Evolutionary conservation across 192 early-diverging fungal genomes (phyloP), one percentile per base, ranked within the genome.

Genomic region (Spinellus fusiger): DNA sequence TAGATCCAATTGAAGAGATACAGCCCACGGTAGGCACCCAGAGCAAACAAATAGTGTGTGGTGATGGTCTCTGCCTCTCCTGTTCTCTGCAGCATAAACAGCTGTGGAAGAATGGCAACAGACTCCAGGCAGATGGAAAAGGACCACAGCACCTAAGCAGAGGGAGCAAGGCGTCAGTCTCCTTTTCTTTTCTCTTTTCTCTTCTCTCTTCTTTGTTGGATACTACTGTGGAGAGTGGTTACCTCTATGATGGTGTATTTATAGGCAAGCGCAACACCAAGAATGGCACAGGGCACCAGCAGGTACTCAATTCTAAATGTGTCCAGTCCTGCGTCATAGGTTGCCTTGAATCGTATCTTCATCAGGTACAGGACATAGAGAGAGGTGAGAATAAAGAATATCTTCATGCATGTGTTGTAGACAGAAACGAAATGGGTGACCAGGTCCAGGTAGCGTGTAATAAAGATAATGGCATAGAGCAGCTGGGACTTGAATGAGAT

Each of bases 21-120:
- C 57, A 93, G 73, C 0, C 83, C 89, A 18, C 93, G 87, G 71
- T 95, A 96, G 9, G 85, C 91, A 8, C 97, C 97, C 46, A 99
- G 69, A 3, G 95, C 93, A 82, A 99, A 99, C 44, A 99, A 75
- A 72, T 99, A 99, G 74, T 99, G 97, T 10, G 94, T 92, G 7
- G 95, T 99, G 73, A 99, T 98, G n/a, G 93, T 97, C 72, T 99
- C 95, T 10, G 95, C 95, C 73, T 98, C 95, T 27, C 95, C 94
- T 1, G 95, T 98, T 53, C 93, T 86, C n/a, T 88, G 85, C 64
- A 99, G 79, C 80, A 96, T 94, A 79, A 96, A 97, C 13, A 99
- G 83, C 65, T 99, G 97, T 27, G 97, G 97, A 55, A 99, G 74
- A 70, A 99, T 99, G 4, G 97, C 97, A 0, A 96, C 92, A 5